Conservation (phyloP, 2,329 filamentous ascomycete species). For the Stenocarpella maydis region DNA sequence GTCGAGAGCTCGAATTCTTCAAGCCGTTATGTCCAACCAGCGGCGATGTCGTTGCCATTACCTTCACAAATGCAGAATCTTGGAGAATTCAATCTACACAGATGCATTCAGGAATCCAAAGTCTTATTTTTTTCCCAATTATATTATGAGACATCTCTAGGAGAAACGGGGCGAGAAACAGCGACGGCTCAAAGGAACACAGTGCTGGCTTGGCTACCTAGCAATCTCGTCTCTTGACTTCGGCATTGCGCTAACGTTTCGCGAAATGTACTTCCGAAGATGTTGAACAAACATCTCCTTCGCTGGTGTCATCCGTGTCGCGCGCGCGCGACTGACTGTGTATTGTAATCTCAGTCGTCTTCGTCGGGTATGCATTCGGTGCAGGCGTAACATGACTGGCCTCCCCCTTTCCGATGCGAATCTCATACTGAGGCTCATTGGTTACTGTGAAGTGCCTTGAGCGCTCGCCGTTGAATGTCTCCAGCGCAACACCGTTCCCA, state of each 20-base stretch:
- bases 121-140: too few species aligned
- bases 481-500: background rate
- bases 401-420: conserved; percentile 7
- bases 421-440: conserved; percentile 17
- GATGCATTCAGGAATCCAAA: too few species aligned
- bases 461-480: conserved; percentile 3
- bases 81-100: too few species aligned
- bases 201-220: too few species aligned
- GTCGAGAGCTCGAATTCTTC: too few species aligned
- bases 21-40: too few species aligned
- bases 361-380: background rate
- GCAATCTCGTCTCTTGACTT: background rate
- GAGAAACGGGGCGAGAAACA: too few species aligned
- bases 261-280: conserved; percentile 10
- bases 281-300: background rate
- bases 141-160: too few species aligned
- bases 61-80: too few species aligned
- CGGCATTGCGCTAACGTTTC: background rate
- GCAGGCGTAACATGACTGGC: background rate
- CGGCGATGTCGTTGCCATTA: too few species aligned
- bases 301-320: conserved; percentile 3
- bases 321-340: background rate
- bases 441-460: background rate
- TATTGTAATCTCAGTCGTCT: conserved; percentile 21
- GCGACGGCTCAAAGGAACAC: too few species aligned